Evolutionary conservation across 805 yeast species (phyloP), one percentile per base, ranked within the genome.

Genomic region (Torulaspora franciscae): DNA sequence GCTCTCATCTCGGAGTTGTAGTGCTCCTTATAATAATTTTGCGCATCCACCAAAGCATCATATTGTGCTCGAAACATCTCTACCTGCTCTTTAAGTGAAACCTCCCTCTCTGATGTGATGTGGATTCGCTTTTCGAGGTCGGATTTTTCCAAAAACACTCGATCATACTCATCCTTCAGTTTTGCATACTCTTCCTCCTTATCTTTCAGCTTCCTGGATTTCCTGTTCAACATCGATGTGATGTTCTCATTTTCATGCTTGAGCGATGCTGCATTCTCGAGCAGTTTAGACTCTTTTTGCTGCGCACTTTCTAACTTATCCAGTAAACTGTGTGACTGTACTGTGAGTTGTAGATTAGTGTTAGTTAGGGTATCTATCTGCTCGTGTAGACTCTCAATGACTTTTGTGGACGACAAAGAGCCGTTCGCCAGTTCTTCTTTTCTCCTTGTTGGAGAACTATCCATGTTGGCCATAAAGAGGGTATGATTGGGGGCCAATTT

Each of bases 161-260:
- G 17, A 10, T 33, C 40, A 8, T 40, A 40, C 2, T 40, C 29
- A 25, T 28, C 33, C 29, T 45, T 48, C 33, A 57, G 30, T 25
- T 43, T 32, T 8, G 26, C 35, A 32, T 50, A 37, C 10, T 51
- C 79, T 32, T 65, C 68, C 60, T 87, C 95, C 54, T 85, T 65
- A 52, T 83, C 91, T 25, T 68, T 56, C 22, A 85, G 75, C 42
- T 86, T 70, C 41, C 90, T 71, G 54, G 84, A 88, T 56, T 85
- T 84, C 42, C 95, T 69, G 49, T 75, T 78, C 47, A 86, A 65
- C 50, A 85, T 66, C 1, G 88, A 79, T 55, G 76, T 81, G 34
- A 83, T 71, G 69, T 82, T 82, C 51, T 85, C 89, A 54, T 82
- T 82, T 56, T 87, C 91, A 61, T 84, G 90, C 62, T 83, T 83